Evolutionary conservation across 495 filamentous ascomycete genomes (phyloP), one percentile per base, ranked within the genome.

Genomic region (Endocarpon pusillum): DNA sequence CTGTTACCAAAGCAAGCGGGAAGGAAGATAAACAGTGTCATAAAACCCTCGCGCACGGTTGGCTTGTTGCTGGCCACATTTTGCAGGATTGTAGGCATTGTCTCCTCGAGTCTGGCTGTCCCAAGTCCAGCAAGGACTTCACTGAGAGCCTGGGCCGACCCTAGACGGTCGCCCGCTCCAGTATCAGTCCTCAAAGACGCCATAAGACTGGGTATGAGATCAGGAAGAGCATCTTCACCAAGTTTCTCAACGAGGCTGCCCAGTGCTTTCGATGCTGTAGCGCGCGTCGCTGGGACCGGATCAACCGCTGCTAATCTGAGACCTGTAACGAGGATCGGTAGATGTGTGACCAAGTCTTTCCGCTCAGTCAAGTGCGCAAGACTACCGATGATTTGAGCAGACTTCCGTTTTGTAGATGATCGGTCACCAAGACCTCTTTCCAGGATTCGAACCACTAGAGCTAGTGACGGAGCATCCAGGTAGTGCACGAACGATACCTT

Each of bases 1-100:
- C 85, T 92, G 64, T 96, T 96, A 43, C 89, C 89, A 50, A 97
- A 97, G 57, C 89, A 97, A 37, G 91, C 91, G 12, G 89, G 89
- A 57, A 97, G 72, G 66, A 92, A 97, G 42, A 97, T 94, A 58
- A 97, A 97, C 25, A 97, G 68, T 19, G 89, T 93, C 89, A 97
- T 97, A 65, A 96, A 97, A 22, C 89, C 89, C 64, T 97, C 89
- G 39, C 89, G 75, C 38, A 94, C 81, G 41, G 82, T 67, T 14
- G 89, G 54, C 53, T 94, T 96, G 33, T 81, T 67, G 47, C 89
- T 96, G 42, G 80, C 73, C 33, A 91, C 86, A 43, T 97, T 97
- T 48, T 97, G 89, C 18, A 97, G 58, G 39, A 97, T 94, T 4
- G 89, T 96, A 32, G 89, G 91, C 34, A 97, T 58, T 2, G 86